Evolutionary conservation across 345 rosid species (phyloP), one percentile per base, ranked within the genome.

Genomic region (Eucalyptus albens): DNA sequence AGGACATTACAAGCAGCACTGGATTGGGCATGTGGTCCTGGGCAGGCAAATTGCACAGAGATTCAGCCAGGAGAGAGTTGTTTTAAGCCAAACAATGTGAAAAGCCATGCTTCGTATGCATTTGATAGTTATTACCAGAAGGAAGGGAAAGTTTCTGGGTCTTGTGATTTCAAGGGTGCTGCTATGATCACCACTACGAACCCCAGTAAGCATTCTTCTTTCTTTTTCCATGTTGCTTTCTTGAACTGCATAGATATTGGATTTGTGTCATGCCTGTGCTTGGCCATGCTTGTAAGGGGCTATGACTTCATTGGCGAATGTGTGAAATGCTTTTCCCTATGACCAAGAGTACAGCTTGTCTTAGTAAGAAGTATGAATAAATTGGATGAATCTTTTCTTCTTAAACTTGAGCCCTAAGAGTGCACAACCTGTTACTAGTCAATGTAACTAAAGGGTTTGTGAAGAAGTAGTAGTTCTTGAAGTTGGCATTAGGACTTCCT

Each of bases 11-110:
- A 97, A 86, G 94, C 99, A 15, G 99, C 99, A 5, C 92, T 97
- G 94, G 99, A 98, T 88, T 97, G 99, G 99, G 97, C 99, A 14
- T 98, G 99, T 92, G 99, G 99, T 50, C 97, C 99, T 0, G 99
- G 99, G 89, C 93, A 92, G 90, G 95, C 99, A 40, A 95, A 97
- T 89, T 98, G 99, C 90, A 94, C 98, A 40, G 99, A 94, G 94
- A 92, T 97, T 91, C 99, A 98, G 93, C 99, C 99, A 9, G 99
- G 99, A 77, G 97, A 97, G 92, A 89, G 56, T 89, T 97, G 99
- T 91, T 97, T 94, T 88, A 94, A 95, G 92, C 99, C 99, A 37
- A 95, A 96, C 88, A 95, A 95, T 88, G 97, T 97, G 89, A 95
- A 93, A 92, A 92, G 86, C 80, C 98, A 97, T 89, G 98, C 97